These are phyloP conservation scores for Suhomyces chickasaworum DNA, from an alignment of 1,139 yeast genomes.

Conservation along the genomic window DNA sequence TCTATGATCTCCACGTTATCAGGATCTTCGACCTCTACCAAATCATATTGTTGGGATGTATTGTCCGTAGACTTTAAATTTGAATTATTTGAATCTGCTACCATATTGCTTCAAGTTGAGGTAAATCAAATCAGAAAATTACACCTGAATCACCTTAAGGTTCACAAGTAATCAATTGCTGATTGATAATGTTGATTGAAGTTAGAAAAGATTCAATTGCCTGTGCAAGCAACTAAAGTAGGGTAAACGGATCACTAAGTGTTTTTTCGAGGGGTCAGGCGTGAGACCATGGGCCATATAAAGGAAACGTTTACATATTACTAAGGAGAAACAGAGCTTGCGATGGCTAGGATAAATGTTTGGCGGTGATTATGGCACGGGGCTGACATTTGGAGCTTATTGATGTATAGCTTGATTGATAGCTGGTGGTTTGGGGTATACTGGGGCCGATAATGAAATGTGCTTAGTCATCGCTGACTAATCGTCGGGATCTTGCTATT, in stretches of 20 bases:
- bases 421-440: too few species aligned
- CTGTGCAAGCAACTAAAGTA: conserved; percentile 2
- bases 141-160: neutral
- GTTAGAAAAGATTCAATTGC: conserved; percentile 1
- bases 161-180: neutral
- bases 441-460: too few species aligned
- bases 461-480: too few species aligned
- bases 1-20: conserved; percentile 10
- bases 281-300: conserved; percentile 1
- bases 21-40: conserved; percentile 10
- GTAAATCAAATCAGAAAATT: neutral
- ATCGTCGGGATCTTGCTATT: too few species aligned
- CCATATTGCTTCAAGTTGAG: conserved; percentile 5
- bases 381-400: too few species aligned
- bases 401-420: too few species aligned
- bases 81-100: conserved; percentile 11
- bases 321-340: neutral
- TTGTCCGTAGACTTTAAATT: conserved; percentile 6
- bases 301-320: neutral
- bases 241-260: conserved; percentile 1
- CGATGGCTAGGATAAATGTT: too few species aligned
- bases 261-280: conserved; percentile 9
- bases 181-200: neutral
- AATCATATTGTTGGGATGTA: conserved; percentile 2
- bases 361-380: too few species aligned